Evolutionary conservation across 768 basidiomycete genomes (phyloP), one percentile per base, ranked within the genome.

Genomic region (Sporobolomyces phaffii): DNA sequence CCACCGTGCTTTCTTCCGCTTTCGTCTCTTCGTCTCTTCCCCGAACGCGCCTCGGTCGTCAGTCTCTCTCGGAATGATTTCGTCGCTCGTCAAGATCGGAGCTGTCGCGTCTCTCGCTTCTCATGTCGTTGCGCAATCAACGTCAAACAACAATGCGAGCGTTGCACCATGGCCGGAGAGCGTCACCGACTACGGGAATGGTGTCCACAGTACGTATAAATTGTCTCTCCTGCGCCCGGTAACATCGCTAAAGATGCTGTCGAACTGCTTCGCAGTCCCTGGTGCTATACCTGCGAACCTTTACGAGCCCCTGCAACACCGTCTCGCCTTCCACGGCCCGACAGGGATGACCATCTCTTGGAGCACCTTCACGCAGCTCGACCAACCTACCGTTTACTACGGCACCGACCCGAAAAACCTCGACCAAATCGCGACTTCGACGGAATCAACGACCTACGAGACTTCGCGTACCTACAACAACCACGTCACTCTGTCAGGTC

Each of bases 281-380:
- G 68, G 68, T 28, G 52, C 62, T 0, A 62, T 69, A 20, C 70
- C 70, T 0, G 31, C 26, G 4, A 68, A 68, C 54, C 20, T 28
- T 3, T 11, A 44, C 36, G 70, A 68, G 33, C 70, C 70, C 9
- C 60, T 68, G 7, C 66, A 72, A 54, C 70, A 72, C 40, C 65
- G 70, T 5, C 60, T 72, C 34, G 70, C 70, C 13, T 72, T 38
- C 51, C 48, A 44, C 4, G 70, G 70, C 8, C 1, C 54, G 38
- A 49, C 15, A 24, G 70, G 58, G 18, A 68, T 72, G 70, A 65
- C 65, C 9, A 52, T 72, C 1, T 53, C 54, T 1, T 72, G 70
- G 70, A 50, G 31, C 7, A 36, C 66, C 7, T 72, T 64, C 50
- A 34, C 31, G 5, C 33, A 67, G 50, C 40, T 64, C 9, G 29